Conservation (phyloP, 2,329 filamentous ascomycete species). For the Coniochaeta ligniaria region DNA sequence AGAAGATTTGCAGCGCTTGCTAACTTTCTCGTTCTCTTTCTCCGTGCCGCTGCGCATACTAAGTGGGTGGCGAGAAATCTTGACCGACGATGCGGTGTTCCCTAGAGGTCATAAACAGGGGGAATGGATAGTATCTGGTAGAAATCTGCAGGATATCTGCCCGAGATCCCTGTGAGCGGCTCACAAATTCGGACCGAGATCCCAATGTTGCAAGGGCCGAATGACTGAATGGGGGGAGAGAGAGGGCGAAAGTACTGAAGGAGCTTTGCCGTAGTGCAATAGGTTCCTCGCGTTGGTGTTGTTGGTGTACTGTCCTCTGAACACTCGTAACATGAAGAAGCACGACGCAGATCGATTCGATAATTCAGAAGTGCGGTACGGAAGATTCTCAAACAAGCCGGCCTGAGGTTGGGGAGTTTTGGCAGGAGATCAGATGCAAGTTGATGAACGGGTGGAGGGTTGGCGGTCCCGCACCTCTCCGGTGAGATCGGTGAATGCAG, state of each 20-base stretch:
- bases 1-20: background rate
- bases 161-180: background rate
- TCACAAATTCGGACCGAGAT: background rate
- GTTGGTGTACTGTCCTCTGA: background rate
- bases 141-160: background rate
- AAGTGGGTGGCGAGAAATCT: background rate
- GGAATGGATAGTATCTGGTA: background rate
- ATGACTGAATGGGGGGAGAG: background rate
- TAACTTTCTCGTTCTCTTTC: background rate
- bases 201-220: background rate
- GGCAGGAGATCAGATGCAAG: background rate
- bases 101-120: background rate
- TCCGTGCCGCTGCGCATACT: background rate
- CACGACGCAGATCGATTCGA: background rate
- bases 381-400: background rate
- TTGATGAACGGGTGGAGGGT: background rate
- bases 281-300: background rate
- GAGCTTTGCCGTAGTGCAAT: background rate
- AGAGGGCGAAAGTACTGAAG: background rate
- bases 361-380: background rate
- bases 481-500: background rate
- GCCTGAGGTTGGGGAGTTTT: background rate
- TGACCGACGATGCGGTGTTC: background rate
- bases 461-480: background rate
- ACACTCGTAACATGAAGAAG: background rate